Evolutionary conservation across 768 basidiomycete species (phyloP), one percentile per base, ranked within the genome.

Genomic region (Crassisporium funariophilum): DNA sequence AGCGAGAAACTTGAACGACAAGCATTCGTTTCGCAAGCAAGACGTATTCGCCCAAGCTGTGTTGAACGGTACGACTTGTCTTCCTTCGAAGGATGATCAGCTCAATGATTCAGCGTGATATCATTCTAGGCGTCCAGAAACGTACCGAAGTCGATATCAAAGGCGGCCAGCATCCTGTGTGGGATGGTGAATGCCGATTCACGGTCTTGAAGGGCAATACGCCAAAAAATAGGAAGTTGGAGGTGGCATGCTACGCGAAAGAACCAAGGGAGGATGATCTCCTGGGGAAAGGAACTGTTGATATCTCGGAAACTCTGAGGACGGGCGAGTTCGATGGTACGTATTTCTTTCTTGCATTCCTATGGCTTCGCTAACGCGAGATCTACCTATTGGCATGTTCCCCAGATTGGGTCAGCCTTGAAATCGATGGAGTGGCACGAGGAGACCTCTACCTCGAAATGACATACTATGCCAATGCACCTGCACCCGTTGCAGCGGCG

Each of bases 371-470:
- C 2, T 15, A 47, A 27, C 27, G 11, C 33, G n/a, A n/a, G n/a
- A n/a, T n/a, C n/a, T 10, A 36, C 16, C 43, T 17, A n/a, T 29
- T 22, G 4, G 3, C 11, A 4, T 22, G n/a, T 48, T 31, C 11
- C 11, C 25, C 45, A 68, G 67, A 73, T 36, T 73, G 71, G 70
- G 63, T 74, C 2, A 52, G 57, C 24, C 54, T 72, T 13, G 58
- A 64, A 24, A 49, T 67, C 27, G 57, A 66, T 37, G 83, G 82
- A 2, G 77, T 81, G 6, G 73, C 82, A 42, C 82, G 89, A 17
- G 95, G 95, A 5, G 91, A 97, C 44, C 54, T 95, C 8, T 97
- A 90, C 62, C 76, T 97, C 12, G 95, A 98, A 65, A 87, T 97
- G 82, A 98, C 95, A 1, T 98, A 84, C 71, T 98, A 82, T 66